Evolutionary conservation across 75 land plant genomes (phyloP).

Genomic region (Pinus taeda): DNA sequence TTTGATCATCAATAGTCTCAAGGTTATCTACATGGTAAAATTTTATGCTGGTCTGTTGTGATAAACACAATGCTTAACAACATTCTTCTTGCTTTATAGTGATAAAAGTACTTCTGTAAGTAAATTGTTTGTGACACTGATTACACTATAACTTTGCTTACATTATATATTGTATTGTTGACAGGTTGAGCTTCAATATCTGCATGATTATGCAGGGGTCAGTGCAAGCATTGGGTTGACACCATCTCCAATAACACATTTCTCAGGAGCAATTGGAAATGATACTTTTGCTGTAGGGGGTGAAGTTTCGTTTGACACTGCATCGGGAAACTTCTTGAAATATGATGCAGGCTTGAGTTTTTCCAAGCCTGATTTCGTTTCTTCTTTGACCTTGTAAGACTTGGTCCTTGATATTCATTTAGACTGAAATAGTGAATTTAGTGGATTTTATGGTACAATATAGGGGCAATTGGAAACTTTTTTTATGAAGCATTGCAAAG

Average conservation of each 20-base stretch:
- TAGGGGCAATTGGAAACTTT: neutral
- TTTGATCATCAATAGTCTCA: no score
- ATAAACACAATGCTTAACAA: no score
- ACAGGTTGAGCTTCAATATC: conserved; percentile 68
- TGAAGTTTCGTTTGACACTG: conserved; percentile 60
- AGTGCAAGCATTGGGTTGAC: conserved; percentile 62
- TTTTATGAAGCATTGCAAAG: conserved; percentile 6
- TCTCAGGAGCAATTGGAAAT: conserved; percentile 48
- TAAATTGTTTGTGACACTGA: no score
- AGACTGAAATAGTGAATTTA: neutral
- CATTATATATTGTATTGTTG: neutral
- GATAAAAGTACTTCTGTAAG: no score
- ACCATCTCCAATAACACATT: conserved; percentile 57
- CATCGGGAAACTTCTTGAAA: conserved; percentile 43
- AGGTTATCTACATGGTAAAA: no score
- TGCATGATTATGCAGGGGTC: conserved; percentile 66
- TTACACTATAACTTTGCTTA: no score
- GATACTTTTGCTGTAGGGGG: conserved; percentile 37
- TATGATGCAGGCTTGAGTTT: conserved; percentile 56
- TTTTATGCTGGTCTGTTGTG: no score
- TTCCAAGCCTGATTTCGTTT: conserved; percentile 46
- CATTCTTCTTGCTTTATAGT: no score
- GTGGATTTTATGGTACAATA: neutral
- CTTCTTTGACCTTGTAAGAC: conserved; percentile 59
- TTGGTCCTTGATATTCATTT: neutral